phyloP scores from a whole-genome alignment of 805 yeast species.

The Helenozyma rhizophorensis region DNA sequence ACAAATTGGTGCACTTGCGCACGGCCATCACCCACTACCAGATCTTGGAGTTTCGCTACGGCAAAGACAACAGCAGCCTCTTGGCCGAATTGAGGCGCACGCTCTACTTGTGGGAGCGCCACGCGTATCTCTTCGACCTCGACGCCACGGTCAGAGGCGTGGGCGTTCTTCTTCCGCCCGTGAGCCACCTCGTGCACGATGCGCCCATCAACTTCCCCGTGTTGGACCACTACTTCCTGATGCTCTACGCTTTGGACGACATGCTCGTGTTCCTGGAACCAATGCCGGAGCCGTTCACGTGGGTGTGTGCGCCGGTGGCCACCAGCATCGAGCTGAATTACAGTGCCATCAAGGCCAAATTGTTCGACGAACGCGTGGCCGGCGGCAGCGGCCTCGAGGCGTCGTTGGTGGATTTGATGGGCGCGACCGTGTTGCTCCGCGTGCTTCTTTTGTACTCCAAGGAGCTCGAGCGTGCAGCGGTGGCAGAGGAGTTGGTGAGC shows the following conservation, averaged over 20 bases:
- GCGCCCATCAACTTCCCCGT: not conserved
- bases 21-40: conserved; percentile 9
- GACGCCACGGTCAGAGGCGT: conserved; percentile 1
- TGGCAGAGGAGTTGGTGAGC: conserved; percentile 3
- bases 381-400: not conserved
- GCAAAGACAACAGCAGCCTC: not conserved
- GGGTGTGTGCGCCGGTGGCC: not conserved
- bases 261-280: not conserved
- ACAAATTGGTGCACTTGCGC: conserved; percentile 6
- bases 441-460: conserved; percentile 2
- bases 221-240: not conserved
- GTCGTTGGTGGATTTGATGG: not conserved
- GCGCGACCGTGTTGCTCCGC: conserved; percentile 2
- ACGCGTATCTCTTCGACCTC: conserved; percentile 2
- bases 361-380: not conserved
- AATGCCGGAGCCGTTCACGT: conserved; percentile 1
- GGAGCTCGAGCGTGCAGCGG: not conserved
- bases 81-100: conserved; percentile 5
- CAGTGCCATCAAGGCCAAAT: not conserved
- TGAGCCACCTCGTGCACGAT: not conserved
- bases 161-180: not conserved
- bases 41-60: conserved; percentile 1
- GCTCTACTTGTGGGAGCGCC: conserved; percentile 8
- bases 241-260: conserved; percentile 1
- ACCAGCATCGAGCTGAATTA: not conserved